Evolutionary conservation across 306 rosid species (phyloP), one percentile per base, ranked within the genome.

Genomic region (Prunus armeniaca): DNA sequence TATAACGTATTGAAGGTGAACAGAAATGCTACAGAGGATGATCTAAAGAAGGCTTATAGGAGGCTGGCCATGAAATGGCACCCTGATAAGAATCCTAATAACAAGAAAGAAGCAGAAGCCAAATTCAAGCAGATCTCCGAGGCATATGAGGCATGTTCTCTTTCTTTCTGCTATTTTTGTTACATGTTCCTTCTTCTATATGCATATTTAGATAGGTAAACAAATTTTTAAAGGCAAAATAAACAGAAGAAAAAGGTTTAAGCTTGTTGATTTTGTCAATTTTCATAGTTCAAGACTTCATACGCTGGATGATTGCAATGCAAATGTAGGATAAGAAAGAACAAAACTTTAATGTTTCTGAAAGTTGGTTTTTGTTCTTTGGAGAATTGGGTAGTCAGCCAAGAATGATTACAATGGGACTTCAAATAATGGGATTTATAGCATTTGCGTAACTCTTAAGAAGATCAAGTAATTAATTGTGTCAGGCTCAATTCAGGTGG

Each of bases 51-150:
- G 83, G 85, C 96, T 11, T 94, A 94, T 72, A 85, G 98, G 74
- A 90, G 76, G 67, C 85, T 92, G 89, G 97, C 97, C 12, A 92
- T 94, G 96, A 94, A 94, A 92, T 95, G 98, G 98, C 98, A 95
- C 65, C 98, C 98, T 77, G 98, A 95, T 61, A 95, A 95, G 88
- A 95, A 95, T 77, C 97, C 92, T 41, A 89, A 75, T 71, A 77
- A 77, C 83, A 95, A 92, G 65, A 90, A 89, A 77, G 98, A 92
- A 84, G 97, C 98, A 65, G 98, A 92, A 83, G 94, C 96, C 86
- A 89, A 88, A 71, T 95, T 95, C 95, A 95, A 95, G 91, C 87
- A 92, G 80, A 95, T 95, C 81, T 92, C 98, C 52, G 98, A 95
- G 79, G 97, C 97, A 32, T 95, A 95, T 71, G 97, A 89, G 97